phyloP scores from a whole-genome alignment of 2,329 filamentous ascomycete genomes.

The Macrophomina phaseolina region DNA sequence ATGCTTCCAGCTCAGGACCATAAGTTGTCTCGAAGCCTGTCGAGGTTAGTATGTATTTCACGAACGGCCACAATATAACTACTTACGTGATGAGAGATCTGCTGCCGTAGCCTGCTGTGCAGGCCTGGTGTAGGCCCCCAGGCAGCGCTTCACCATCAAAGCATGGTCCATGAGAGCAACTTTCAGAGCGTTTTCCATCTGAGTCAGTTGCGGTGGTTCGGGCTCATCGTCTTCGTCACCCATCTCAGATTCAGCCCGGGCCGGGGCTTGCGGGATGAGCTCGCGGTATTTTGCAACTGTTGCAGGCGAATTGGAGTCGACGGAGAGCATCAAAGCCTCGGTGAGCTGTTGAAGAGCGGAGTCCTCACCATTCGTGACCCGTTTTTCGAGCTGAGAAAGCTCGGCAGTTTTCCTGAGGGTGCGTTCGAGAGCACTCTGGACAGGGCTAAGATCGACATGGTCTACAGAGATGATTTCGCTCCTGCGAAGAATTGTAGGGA shows the following conservation, averaged over 20 bases:
- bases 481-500: constrained; percentile 87
- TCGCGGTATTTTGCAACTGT: constrained; percentile 80
- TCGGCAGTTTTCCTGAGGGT: constrained; percentile 91
- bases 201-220: constrained; percentile 50
- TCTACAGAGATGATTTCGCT: constrained; percentile 79
- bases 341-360: constrained; percentile 71
- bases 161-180: constrained; percentile 89
- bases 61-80: background rate
- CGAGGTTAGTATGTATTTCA: constrained; percentile 24
- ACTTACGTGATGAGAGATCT: constrained; percentile 70
- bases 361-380: constrained; percentile 74
- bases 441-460: constrained; percentile 70
- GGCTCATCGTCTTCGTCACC: constrained; percentile 47
- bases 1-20: constrained; percentile 47
- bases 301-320: constrained; percentile 74
- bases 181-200: constrained; percentile 78
- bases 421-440: constrained; percentile 89
- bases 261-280: constrained; percentile 64
- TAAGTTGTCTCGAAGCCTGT: constrained; percentile 55
- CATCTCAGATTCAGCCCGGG: constrained; percentile 35
- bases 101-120: constrained; percentile 63
- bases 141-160: constrained; percentile 81
- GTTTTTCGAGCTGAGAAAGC: constrained; percentile 76
- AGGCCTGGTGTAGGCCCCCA: constrained; percentile 71
- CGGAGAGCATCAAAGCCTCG: constrained; percentile 77